Evolutionary conservation across 2,329 filamentous ascomycete species (phyloP), one percentile per base, ranked within the genome.

Genomic region (Fusarium compactum): DNA sequence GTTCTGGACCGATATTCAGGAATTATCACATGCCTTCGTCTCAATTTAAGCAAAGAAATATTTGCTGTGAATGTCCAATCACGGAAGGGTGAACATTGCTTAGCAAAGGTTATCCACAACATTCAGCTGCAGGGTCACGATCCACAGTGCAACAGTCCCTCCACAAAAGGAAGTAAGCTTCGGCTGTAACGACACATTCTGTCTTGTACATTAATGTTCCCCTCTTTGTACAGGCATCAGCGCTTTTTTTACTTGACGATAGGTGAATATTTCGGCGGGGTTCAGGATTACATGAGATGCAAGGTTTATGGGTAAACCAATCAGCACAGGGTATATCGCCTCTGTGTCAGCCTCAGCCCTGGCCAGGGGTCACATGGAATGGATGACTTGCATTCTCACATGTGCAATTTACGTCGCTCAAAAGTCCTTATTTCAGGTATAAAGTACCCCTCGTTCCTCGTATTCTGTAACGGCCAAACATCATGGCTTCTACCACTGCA

Each of bases 401-500:
- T 53, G 38, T 40, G 45, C 4, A 15, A 8, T 8, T 15, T 60
- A 16, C 29, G 18, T 45, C 25, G n/a, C 3, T 24, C 6, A 6
- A 6, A 22, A 20, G 16, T 7, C 5, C 9, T 7, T 4, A 20
- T 16, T 3, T 14, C 25, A 34, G 27, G n/a, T 65, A 65, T 65
- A 65, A 65, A 65, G 5, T 1, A 10, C 14, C 20, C 20, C 45
- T 27, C 8, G 5, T 22, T 20, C 6, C n/a, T 52, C 60, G 16
- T 6, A 38, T 20, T 3, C 9, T 22, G 2, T 3, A 14, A 8
- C 2, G 1, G 7, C 3, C n/a, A 47, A 11, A 22, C 52, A 52
- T 2, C 4, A 68, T 67, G 58, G 29, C 25, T 53, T 68, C 46
- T 24, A 11, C 47, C 3, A 45, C 30, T 2, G 14, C 40, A 6